phyloP scores from a whole-genome alignment of 371 early-diverging fungal genomes.

The Apophysomyces sp. region DNA sequence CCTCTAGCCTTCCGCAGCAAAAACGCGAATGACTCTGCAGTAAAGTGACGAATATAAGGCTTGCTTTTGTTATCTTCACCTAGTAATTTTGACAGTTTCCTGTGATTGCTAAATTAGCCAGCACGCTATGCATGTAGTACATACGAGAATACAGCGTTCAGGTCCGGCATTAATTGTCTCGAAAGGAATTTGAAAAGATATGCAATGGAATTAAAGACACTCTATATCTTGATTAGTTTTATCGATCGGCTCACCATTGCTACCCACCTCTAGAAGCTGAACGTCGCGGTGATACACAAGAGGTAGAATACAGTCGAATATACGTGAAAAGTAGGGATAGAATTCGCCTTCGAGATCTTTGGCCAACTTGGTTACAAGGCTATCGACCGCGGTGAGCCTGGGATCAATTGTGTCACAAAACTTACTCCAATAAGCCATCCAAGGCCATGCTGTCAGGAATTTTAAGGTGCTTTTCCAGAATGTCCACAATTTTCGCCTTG shows the following conservation, averaged over 20 bases:
- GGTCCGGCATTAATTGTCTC: constrained; percentile 63
- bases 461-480: constrained; percentile 66
- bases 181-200: constrained; percentile 89
- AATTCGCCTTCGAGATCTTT: constrained; percentile 93
- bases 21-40: constrained; percentile 91
- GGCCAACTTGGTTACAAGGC: constrained; percentile 78
- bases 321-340: constrained; percentile 70
- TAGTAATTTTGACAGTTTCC: constrained; percentile 70
- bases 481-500: constrained; percentile 72
- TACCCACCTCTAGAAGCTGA: constrained; percentile 71
- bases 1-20: constrained; percentile 77
- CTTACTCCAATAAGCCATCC: constrained; percentile 79
- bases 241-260: neutral
- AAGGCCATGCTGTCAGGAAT: constrained; percentile 61
- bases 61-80: constrained; percentile 64
- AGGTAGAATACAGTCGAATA: constrained; percentile 62
- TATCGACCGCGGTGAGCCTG: constrained; percentile 18
- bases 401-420: neutral
- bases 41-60: constrained; percentile 82
- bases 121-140: neutral
- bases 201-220: constrained; percentile 85
- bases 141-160: constrained; percentile 70
- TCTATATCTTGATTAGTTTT: constrained; percentile 36
- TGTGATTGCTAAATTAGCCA: constrained; percentile 9
- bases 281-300: constrained; percentile 69